A percentile compares a stretch with the other conserved stretches of the same genome.
Evolutionary conservation across 2,329 filamentous ascomycete species (phyloP).

Genomic region (Mycogone perniciosa): DNA sequence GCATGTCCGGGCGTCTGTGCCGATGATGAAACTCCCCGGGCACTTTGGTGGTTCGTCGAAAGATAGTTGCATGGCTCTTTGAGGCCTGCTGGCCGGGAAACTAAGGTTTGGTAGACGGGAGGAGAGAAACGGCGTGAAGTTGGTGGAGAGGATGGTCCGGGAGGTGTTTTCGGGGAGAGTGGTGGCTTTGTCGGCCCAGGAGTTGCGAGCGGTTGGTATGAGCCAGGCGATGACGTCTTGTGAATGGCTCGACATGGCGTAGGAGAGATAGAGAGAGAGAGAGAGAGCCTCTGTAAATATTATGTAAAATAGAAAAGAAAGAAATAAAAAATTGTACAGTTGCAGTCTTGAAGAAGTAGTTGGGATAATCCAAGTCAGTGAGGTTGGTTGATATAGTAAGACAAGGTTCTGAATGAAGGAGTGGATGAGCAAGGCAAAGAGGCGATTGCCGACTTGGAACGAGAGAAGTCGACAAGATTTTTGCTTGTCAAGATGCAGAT

Average conservation of each 20-base stretch:
- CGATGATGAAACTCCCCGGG: slow-evolving; percentile 32
- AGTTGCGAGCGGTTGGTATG: slow-evolving; percentile 30
- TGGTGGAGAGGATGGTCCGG: slow-evolving; percentile 19
- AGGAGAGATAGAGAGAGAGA: slow-evolving; percentile 12
- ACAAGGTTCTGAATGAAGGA: not conserved
- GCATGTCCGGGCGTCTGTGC: slow-evolving; percentile 30
- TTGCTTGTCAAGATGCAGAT: not conserved
- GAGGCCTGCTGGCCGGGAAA: slow-evolving; percentile 16
- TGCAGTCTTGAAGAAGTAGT: not conserved
- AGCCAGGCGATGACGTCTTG: slow-evolving; percentile 35
- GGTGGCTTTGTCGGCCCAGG: slow-evolving; percentile 28
- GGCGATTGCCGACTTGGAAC: not conserved
- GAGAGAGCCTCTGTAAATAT: slow-evolving; percentile 1
- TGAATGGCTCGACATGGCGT: slow-evolving; percentile 16
- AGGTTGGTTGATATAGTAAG: not conserved
- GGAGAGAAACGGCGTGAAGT: slow-evolving; percentile 21
- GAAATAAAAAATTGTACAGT: not conserved
- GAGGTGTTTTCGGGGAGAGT: slow-evolving; percentile 26
- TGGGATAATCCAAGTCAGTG: no score
- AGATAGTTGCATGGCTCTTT: slow-evolving; percentile 29
- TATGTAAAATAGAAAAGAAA: not conserved
- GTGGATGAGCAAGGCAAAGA: not conserved
- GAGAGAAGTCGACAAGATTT: slow-evolving; percentile 2
- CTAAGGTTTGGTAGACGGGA: slow-evolving; percentile 24
- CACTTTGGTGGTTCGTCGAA: slow-evolving; percentile 29